Conservation (phyloP, 306 rosid species). For the Citrullus colocynthis region DNA sequence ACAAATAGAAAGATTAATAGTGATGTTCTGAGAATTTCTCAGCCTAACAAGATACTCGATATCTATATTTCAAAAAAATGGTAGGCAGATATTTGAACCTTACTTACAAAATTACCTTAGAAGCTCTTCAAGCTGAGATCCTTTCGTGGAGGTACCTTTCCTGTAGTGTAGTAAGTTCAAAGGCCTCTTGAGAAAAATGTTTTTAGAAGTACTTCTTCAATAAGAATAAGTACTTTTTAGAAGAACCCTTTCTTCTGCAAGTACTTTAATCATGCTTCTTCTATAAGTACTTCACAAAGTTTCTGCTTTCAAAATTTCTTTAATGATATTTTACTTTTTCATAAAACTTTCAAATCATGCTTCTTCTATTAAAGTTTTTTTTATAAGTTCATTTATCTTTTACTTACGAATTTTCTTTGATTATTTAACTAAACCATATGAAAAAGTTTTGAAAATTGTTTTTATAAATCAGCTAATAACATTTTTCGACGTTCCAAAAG, state of each 20-base stretch:
- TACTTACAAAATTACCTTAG: conserved; percentile 43
- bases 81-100: neutral
- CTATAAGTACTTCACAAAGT: neutral
- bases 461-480: neutral
- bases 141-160: conserved; percentile 31
- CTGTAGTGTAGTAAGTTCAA: conserved; percentile 28
- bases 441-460: neutral
- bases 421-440: neutral
- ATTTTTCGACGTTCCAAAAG: neutral
- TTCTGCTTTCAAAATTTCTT: no score
- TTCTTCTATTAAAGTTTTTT: neutral
- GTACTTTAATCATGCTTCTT: neutral
- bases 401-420: neutral
- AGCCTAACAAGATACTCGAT: neutral
- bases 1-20: no score
- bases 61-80: neutral
- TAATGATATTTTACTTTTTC: no score
- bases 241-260: neutral
- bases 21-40: no score
- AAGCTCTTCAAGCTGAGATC: conserved; percentile 53
- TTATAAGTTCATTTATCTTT: neutral
- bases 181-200: neutral
- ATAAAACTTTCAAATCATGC: no score
- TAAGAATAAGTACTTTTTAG: neutral
- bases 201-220: neutral